These are phyloP conservation scores for Lactarius quietus DNA, from an alignment of 768 basidiomycete species.

Conservation along the genomic window DNA sequence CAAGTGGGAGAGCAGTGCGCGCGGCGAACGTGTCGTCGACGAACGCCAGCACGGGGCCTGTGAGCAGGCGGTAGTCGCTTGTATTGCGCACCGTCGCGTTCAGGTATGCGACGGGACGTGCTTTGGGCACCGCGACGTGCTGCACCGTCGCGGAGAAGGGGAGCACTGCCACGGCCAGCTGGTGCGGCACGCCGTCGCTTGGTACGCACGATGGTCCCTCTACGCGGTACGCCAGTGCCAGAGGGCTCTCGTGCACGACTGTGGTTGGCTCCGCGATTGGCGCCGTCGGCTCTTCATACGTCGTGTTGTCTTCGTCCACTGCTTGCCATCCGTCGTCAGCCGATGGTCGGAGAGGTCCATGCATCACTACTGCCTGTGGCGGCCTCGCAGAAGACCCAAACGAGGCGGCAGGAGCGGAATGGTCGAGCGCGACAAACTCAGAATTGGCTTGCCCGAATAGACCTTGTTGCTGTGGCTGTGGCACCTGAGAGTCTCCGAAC, in stretches of 20 bases:
- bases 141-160: slow-evolving; percentile 45
- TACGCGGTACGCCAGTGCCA: slow-evolving; percentile 51
- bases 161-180: slow-evolving; percentile 50
- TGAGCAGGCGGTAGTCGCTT: no score
- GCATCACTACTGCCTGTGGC: no score
- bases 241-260: slow-evolving; percentile 49
- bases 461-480: background rate
- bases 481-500: no score
- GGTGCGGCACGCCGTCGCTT: slow-evolving; percentile 51
- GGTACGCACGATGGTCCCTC: slow-evolving; percentile 49
- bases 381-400: background rate
- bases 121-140: no score
- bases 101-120: no score
- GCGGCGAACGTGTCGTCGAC: no score
- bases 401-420: background rate
- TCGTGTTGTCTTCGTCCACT: background rate
- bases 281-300: slow-evolving; percentile 23
- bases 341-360: no score
- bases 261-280: slow-evolving; percentile 38
- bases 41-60: no score
- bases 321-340: background rate
- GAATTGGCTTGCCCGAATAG: background rate
- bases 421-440: background rate
- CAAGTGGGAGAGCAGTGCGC: no score
- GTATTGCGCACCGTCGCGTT: no score